Evolutionary conservation across 108 stramenopile species (phyloP), one percentile per base, ranked within the genome.

Genomic region (Skeletonema potamos): DNA sequence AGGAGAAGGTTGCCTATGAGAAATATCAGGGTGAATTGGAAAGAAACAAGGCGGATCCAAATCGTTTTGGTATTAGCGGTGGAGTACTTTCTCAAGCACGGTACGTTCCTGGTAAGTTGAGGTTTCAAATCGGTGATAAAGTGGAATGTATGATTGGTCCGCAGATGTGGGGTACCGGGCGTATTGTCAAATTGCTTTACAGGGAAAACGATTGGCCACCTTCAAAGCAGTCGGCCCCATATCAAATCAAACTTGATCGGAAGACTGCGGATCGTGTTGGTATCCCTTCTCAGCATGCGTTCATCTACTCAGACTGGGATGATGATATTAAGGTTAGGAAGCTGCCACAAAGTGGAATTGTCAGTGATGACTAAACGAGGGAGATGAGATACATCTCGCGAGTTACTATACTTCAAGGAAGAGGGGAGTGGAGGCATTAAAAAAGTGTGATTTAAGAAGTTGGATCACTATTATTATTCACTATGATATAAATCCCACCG

Each of bases 111-210:
- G 66, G 29, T 8, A 66, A 56, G 7, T 54, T 73, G 17, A 57
- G 72, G 17, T 73, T 73, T 13, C 27, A 66, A 32, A 11, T 63
- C 6, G 61, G 61, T 12, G 61, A 62, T 54, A 27, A 32, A 22
- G 72, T 73, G 3, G 72, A 73, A 67, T 73, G 72, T 37, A 54
- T 66, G 33, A 26, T 73, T 66, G 65, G 65, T 0, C 66, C 58
- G 33, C 8, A 44, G 12, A 22, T 33, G 15, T 73, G 56, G 55
- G 66, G 72, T 12, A 63, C 56, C 1, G 72, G 72, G 2, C 34
- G 66, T 22, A 67, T 73, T 67, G 37, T 73, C 34, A 20, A 57
- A 36, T 28, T 30, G 6, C 22, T 41, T 22, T 66, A 73, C n/a
- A 54, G 61, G 56, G 72, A 67, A 9, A 6, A 27, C 1, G 33